These are phyloP conservation scores for Aspergillus diversus DNA, from an alignment of 495 filamentous ascomycete genomes.

Conservation along the genomic window DNA sequence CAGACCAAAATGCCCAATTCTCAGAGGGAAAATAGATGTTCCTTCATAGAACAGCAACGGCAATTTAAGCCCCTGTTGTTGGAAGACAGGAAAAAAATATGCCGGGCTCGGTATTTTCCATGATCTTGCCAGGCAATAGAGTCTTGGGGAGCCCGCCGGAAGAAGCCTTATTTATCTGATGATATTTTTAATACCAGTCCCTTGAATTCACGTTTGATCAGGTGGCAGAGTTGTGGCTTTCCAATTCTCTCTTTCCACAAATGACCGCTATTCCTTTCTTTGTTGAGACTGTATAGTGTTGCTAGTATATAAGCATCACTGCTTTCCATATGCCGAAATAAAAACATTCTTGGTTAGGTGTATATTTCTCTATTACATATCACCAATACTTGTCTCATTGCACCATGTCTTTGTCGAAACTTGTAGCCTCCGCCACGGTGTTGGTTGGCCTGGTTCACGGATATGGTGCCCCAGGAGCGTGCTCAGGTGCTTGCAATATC, in stretches of 20 bases:
- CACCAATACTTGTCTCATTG: neutral
- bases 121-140: neutral
- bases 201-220: constrained; percentile 3
- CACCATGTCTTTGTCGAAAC: constrained; percentile 9
- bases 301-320: constrained; percentile 8
- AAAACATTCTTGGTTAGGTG: neutral
- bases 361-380: neutral
- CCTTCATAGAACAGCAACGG: neutral
- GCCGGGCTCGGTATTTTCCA: neutral
- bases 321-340: neutral
- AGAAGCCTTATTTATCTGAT: neutral
- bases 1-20: neutral
- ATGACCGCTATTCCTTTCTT: constrained; percentile 5
- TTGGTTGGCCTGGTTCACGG: constrained; percentile 34
- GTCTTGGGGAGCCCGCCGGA: constrained; percentile 11
- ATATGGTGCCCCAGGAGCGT: constrained; percentile 59
- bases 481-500: constrained; percentile 61
- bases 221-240: neutral
- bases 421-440: constrained; percentile 15
- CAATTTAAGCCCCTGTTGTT: neutral
- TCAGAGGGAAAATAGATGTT: neutral
- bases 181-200: too few species aligned
- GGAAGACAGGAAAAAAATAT: constrained; percentile 2
- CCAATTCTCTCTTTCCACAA: constrained; percentile 13
- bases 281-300: neutral